A percentile compares a stretch with the other conserved stretches of the same genome.
phyloP scores from a whole-genome alignment of 257 asterid genomes.

The Solanum lignicaule region DNA sequence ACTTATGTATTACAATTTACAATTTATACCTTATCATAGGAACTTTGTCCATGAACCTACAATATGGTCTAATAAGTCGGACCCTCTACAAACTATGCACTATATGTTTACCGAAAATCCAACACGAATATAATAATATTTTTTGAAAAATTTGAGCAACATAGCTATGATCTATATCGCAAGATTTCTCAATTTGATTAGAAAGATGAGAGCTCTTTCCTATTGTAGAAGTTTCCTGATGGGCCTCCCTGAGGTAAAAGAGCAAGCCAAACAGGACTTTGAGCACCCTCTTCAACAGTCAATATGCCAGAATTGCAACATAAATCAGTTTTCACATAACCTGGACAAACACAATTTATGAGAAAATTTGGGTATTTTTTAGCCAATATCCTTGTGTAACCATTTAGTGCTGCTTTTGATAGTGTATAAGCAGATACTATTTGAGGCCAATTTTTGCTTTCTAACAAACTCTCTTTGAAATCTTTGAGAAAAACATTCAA shows the following conservation, averaged over 20 bases:
- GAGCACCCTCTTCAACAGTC: constrained; percentile 41
- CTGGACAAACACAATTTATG: constrained; percentile 45
- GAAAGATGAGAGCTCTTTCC: constrained; percentile 20
- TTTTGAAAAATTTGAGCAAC: background rate
- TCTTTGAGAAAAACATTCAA: constrained; percentile 35
- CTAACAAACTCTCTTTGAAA: constrained; percentile 22
- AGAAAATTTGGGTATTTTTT: constrained; percentile 22
- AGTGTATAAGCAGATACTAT: constrained; percentile 15
- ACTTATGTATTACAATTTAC: background rate
- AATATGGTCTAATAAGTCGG: background rate
- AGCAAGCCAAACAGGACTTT: constrained; percentile 36
- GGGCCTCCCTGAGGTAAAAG: constrained; percentile 44
- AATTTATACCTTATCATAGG: background rate
- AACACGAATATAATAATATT: background rate
- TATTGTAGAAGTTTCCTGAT: constrained; percentile 31
- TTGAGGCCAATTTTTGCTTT: constrained; percentile 48
- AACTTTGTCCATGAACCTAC: background rate
- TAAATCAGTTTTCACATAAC: constrained; percentile 42
- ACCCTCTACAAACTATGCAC: background rate
- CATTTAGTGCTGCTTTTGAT: constrained; percentile 47
- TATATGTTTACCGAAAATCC: too few species aligned
- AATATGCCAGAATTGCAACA: constrained; percentile 25
- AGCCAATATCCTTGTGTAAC: constrained; percentile 48
- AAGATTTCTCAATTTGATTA: background rate
- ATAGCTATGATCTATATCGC: background rate